Conservation (phyloP, 352 stramenopile species). For the Phytopythium delawarense region DNA sequence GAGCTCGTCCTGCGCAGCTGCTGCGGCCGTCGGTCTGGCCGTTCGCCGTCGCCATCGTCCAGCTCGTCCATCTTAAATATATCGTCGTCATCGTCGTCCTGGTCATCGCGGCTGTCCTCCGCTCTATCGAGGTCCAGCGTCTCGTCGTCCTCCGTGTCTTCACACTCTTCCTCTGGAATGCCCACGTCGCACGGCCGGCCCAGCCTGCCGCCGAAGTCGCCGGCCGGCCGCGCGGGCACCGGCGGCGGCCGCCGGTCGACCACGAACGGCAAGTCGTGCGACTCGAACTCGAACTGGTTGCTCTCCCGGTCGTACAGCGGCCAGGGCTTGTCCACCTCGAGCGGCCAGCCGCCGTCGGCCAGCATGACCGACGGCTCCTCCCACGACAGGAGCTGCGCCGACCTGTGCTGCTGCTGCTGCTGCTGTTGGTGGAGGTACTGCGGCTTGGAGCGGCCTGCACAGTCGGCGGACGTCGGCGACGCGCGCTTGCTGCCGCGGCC, state of each 20-base stretch:
- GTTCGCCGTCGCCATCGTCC: conserved; percentile 12
- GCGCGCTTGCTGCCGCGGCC: conserved; percentile 15
- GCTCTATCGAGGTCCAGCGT: conserved; percentile 19
- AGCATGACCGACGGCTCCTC: conserved; percentile 58
- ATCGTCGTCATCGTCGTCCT: conserved; percentile 37
- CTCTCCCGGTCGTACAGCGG: conserved; percentile 3
- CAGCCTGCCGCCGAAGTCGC: conserved; percentile 13
- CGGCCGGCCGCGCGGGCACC: conserved; percentile 1
- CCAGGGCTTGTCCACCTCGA: conserved; percentile 22
- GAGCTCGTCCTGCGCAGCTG: conserved; percentile 14
- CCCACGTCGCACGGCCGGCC: conserved; percentile 15
- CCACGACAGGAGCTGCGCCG: conserved; percentile 52
- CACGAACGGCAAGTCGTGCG: conserved; percentile 6
- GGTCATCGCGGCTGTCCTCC: conserved; percentile 10
- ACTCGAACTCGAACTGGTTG: not conserved
- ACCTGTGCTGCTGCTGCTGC: conserved; percentile 12
- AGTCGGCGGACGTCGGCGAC: conserved; percentile 12
- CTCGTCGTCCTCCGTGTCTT: conserved; percentile 42
- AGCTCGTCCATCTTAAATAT: conserved; percentile 82
- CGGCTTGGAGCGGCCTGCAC: conserved; percentile 8
- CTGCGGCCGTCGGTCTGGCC: conserved; percentile 3
- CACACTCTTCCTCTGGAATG: conserved; percentile 25
- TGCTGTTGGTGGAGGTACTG: not conserved
- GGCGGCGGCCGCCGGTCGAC: not conserved
- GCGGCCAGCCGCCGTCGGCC: conserved; percentile 12